Base-by-base conservation (phyloP, 345 rosid genomes). In the Litchi chinensis region DNA sequence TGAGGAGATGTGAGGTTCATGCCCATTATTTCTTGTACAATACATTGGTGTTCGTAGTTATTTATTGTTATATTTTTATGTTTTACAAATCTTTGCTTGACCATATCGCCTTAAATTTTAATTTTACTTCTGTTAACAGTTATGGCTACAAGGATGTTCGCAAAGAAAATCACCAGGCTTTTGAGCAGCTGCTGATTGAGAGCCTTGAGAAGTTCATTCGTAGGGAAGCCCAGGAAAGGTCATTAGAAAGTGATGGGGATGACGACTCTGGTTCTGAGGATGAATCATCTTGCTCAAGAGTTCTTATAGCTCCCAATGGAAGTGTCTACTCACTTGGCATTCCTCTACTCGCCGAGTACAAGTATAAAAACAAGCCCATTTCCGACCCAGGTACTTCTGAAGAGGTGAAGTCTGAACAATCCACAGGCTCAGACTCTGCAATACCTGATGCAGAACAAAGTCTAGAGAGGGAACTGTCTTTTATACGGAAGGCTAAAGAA, bases 121-220 rank as follows among this genome's bases (percentile, higher is more conserved):
- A 64, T 43, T 52, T 66, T 11, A 67, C 73, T 66, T 8, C 72
- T 66, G 76, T 74, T 69, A 66, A 71, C 89, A 96, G 99, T 88
- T 96, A 96, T 79, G 98, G 99, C 80, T 96, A 96, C 83, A 94
- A 96, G 82, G 99, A 96, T 82, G 92, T 86, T 24, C 90, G 98
- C 13, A 96, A 96, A 85, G 99, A 96, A 86, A 93, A 91, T 83
- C 99, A 96, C 92, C 97, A 89, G 85, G 81, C 90, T 40, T 96
- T 96, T 76, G 98, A 96, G 86, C 99, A 96, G 89, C 90, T 96
- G 59, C 85, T 96, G 82, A 96, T 96, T 6, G 99, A 96, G 88
- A 96, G 99, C 86, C 92, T 96, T 8, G 99, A 96, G 91, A 96
- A 93, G 81, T 93, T 93, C 81, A 94, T 96, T 81, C 95, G 98